Evolutionary conservation across 805 yeast genomes (phyloP).

Genomic region (Nakazawaea wyomingensis): DNA sequence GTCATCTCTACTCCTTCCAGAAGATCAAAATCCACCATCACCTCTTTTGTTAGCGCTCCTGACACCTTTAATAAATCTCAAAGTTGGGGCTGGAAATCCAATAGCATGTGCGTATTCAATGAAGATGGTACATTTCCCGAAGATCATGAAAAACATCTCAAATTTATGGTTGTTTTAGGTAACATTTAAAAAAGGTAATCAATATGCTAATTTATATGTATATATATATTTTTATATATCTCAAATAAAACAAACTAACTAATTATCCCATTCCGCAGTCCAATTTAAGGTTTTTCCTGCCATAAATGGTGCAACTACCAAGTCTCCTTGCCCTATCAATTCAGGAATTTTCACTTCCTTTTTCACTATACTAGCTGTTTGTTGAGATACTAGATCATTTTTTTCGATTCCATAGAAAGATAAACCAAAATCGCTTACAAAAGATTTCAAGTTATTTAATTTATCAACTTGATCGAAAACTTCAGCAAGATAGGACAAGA

Average conservation of each 20-base stretch:
- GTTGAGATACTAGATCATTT: conserved; percentile 36
- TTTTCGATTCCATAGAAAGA: conserved; percentile 59
- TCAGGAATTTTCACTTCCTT: conserved; percentile 57
- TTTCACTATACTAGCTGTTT: conserved; percentile 51
- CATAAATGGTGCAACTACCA: conserved; percentile 75
- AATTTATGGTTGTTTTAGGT: conserved; percentile 47
- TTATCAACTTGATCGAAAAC: conserved; percentile 65
- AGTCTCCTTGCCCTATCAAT: conserved; percentile 37
- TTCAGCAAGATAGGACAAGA: conserved; percentile 79
- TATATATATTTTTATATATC: no score
- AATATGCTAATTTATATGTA: not conserved
- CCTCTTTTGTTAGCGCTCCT: conserved; percentile 53
- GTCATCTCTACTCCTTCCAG: conserved; percentile 52
- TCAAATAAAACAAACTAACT: no score
- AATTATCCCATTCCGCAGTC: conserved; percentile 69
- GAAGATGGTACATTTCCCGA: conserved; percentile 41
- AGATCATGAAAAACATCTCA: conserved; percentile 38
- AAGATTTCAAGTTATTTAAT: conserved; percentile 61
- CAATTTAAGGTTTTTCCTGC: conserved; percentile 75
- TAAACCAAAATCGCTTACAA: conserved; percentile 73
- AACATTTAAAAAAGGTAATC: conserved; percentile 25
- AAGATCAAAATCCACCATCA: conserved; percentile 36
- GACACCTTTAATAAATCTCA: conserved; percentile 47
- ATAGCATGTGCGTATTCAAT: conserved; percentile 45
- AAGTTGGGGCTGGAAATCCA: conserved; percentile 62